These are phyloP conservation scores for Monosporascus ibericus DNA, from an alignment of 2,329 filamentous ascomycete genomes.

Conservation along the genomic window DNA sequence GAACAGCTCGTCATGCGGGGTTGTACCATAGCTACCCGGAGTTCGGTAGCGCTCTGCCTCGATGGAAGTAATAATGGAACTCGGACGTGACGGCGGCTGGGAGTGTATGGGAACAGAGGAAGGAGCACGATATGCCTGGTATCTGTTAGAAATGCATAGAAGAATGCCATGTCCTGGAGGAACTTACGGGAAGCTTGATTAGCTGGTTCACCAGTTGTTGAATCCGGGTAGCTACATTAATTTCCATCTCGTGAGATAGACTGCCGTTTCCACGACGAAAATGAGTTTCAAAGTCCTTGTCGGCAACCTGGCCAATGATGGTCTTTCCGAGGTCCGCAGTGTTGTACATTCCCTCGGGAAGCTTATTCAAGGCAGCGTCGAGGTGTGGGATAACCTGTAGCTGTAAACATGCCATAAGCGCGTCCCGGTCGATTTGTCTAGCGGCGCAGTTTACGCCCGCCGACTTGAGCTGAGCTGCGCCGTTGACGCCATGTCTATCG, in stretches of 20 bases:
- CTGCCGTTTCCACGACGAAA: slow-evolving; percentile 15
- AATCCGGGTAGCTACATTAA: slow-evolving; percentile 12
- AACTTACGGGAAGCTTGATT: slow-evolving; percentile 12
- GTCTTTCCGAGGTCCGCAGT: slow-evolving; percentile 14
- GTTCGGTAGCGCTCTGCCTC: background rate
- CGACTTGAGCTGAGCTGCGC: background rate
- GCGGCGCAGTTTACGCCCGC: background rate
- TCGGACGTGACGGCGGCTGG: background rate
- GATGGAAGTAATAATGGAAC: background rate
- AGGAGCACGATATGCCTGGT: slow-evolving; percentile 15
- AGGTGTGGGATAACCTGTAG: slow-evolving; percentile 22
- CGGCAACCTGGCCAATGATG: slow-evolving; percentile 15
- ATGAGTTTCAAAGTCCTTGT: slow-evolving; percentile 15
- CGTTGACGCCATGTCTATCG: background rate
- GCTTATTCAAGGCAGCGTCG: slow-evolving; percentile 11
- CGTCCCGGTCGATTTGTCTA: slow-evolving; percentile 4
- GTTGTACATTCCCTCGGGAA: slow-evolving; percentile 14
- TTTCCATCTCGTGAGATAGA: slow-evolving; percentile 11
- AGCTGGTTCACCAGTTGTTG: slow-evolving; percentile 14
- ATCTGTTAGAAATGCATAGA: background rate
- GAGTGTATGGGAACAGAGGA: background rate
- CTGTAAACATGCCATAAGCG: slow-evolving; percentile 16
- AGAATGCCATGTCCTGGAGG: background rate
- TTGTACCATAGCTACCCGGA: background rate
- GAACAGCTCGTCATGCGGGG: background rate